Conservation (phyloP, 148 eudicot species). For the Euryodendron excelsum region DNA sequence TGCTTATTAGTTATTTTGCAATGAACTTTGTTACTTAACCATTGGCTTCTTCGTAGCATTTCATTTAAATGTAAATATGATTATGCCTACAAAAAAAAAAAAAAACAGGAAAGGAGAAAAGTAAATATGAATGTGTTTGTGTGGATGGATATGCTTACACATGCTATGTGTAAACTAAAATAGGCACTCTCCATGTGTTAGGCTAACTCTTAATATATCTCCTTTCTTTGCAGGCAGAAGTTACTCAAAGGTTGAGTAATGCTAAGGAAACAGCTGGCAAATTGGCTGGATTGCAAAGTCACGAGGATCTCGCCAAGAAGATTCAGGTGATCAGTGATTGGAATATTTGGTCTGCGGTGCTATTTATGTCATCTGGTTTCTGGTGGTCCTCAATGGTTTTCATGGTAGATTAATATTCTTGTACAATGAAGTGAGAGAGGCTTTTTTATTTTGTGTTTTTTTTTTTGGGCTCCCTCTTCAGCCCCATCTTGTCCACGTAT, state of each 20-base stretch:
- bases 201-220: neutral
- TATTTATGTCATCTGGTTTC: neutral
- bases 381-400: neutral
- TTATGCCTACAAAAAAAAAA: too few species aligned
- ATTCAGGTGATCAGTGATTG: constrained; percentile 57
- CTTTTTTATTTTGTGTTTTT: too few species aligned
- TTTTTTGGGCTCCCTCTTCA: too few species aligned
- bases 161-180: neutral
- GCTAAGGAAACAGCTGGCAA: constrained; percentile 66
- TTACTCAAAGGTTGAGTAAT: constrained; percentile 66
- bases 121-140: neutral
- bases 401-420: neutral
- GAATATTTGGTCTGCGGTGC: neutral
- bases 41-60: too few species aligned
- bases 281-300: constrained; percentile 58
- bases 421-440: neutral
- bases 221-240: constrained; percentile 59
- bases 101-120: too few species aligned
- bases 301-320: constrained; percentile 88
- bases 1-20: neutral
- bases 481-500: neutral
- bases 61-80: too few species aligned
- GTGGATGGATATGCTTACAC: neutral
- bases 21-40: neutral
- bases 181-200: neutral